Evolutionary conservation across 495 filamentous ascomycete species (phyloP).

Genomic region (Penicillium dipodomyicola): DNA sequence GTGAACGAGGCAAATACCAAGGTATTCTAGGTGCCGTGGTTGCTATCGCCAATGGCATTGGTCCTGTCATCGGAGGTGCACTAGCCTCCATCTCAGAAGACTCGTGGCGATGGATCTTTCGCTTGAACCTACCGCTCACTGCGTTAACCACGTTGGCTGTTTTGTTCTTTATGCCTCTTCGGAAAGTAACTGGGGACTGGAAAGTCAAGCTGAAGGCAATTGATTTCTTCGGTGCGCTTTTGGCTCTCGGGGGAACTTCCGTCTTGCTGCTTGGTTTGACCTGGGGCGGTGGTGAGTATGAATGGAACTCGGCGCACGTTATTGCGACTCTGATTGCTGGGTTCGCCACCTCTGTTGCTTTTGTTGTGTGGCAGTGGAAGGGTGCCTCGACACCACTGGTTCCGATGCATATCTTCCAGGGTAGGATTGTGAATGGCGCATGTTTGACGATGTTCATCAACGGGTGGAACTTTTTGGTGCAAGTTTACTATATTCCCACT

Average conservation of each 20-base stretch:
- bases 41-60: constrained; percentile 53
- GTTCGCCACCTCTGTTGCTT: constrained; percentile 38
- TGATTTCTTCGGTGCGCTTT: constrained; percentile 44
- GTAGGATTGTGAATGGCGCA: constrained; percentile 50
- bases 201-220: constrained; percentile 48
- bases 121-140: constrained; percentile 50
- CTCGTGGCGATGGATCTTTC: constrained; percentile 58
- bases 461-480: constrained; percentile 55
- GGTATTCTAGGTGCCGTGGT: constrained; percentile 56
- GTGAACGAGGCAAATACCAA: constrained; percentile 58
- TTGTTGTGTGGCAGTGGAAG: constrained; percentile 53
- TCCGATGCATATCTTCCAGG: constrained; percentile 50
- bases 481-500: constrained; percentile 55
- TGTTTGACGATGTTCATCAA: constrained; percentile 55
- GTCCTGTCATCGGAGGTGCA: constrained; percentile 54
- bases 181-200: constrained; percentile 51
- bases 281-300: constrained; percentile 52
- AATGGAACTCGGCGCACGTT: constrained; percentile 50
- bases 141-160: constrained; percentile 46
- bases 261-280: constrained; percentile 50
- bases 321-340: constrained; percentile 50
- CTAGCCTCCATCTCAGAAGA: constrained; percentile 41
- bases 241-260: constrained; percentile 42
- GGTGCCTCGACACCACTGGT: constrained; percentile 30
- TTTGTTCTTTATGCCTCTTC: constrained; percentile 52